Evolutionary conservation across 768 basidiomycete species (phyloP).

Genomic region (Serendipita sp.): DNA sequence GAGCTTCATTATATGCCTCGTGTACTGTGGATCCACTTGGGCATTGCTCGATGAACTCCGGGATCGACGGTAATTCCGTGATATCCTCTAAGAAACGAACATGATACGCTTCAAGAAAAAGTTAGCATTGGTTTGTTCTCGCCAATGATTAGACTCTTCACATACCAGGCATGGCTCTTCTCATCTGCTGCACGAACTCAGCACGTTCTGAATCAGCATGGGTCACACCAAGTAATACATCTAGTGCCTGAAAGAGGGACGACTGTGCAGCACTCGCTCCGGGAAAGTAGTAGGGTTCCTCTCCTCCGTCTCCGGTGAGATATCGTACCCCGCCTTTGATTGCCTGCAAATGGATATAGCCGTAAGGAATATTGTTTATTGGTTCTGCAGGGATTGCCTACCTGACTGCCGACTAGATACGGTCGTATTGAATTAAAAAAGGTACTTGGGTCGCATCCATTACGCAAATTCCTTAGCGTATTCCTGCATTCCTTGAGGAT

Average conservation of each 20-base stretch:
- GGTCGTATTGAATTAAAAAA: conserved; percentile 86
- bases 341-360: not conserved
- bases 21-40: not conserved
- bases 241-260: conserved; percentile 67
- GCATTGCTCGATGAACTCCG: not conserved
- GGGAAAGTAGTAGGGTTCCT: conserved; percentile 18
- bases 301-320: not conserved
- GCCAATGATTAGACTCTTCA: not conserved
- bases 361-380: not conserved
- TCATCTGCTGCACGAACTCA: not conserved
- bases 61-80: not conserved
- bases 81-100: not conserved
- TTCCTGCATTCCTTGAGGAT: conserved; percentile 47
- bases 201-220: conserved; percentile 16
- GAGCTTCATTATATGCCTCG: conserved; percentile 55
- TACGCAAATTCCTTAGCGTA: conserved; percentile 45
- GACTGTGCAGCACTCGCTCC: conserved; percentile 94
- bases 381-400: not conserved
- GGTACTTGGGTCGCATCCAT: conserved; percentile 51
- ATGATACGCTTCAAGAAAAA: not conserved
- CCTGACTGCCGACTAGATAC: conserved; percentile 24
- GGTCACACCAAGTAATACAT: conserved; percentile 54
- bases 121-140: not conserved
- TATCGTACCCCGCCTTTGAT: not conserved
- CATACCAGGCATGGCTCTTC: not conserved